Evolutionary conservation across 805 yeast species (phyloP), one percentile per base, ranked within the genome.

Genomic region (Candida tibetensis): DNA sequence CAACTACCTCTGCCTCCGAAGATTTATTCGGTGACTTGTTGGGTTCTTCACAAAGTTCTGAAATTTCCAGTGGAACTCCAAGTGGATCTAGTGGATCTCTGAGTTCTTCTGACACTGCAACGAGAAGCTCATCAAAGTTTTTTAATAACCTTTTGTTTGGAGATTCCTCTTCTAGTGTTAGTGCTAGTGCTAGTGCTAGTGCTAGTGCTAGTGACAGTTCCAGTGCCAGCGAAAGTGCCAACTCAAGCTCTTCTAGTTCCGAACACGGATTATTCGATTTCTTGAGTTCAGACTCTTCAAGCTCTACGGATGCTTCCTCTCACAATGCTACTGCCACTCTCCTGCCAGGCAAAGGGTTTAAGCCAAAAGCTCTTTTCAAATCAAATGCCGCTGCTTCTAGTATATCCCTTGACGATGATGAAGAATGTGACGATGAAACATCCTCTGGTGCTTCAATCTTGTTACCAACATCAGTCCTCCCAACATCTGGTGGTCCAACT

Each of bases 381-480:
- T 10, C 36, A 21, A 17, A 21, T 17, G 32, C 30, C 28, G 28
- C 46, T 9, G 31, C 40, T n/a, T 29, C 46, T 16, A n/a, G 39
- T 17, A 17, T 30, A n/a, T 36, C 33, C 18, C 43, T 29, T 22
- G 51, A 45, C 28, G 53, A 48, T 17, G 57, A 52, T 23, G 47
- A 37, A 14, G 51, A 49, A 30, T 44, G 49, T 32, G 23, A 32
- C 9, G 25, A 21, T 21, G 25, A 21, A 10, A n/a, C n/a, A n/a
- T n/a, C 37, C 17, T 8, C 34, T 5, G 18, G 26, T 28, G n/a
- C 28, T 16, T 21, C 39, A 17, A 15, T 28, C 14, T 9, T 19
- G 17, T 15, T 34, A 5, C 23, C 37, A 32, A 22, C 39, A 21
- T 7, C 13, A 8, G 15, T 27, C 14, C 29, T 16, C 5, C 12